Conservation (phyloP, 164 flowering plant genomes). For the Echeveria elegans region DNA sequence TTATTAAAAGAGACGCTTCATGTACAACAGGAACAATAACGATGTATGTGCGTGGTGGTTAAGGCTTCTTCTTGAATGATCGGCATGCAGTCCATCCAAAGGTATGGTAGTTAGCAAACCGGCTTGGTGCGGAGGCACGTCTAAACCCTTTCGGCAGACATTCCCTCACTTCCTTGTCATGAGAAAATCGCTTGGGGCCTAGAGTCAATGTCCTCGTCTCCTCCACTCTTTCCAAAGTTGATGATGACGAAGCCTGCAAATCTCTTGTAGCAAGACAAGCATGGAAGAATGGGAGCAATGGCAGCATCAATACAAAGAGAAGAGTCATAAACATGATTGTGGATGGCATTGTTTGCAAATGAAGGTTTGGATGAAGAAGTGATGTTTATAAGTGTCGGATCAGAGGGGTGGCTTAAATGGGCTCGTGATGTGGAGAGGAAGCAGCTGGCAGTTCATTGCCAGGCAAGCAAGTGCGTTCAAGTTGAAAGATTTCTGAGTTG, state of each 20-base stretch:
- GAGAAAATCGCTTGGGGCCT: constrained; percentile 16
- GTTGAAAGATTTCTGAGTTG: background rate
- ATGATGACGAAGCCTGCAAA: background rate
- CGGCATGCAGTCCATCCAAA: constrained; percentile 23
- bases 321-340: background rate
- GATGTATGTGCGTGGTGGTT: background rate
- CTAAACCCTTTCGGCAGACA: constrained; percentile 66
- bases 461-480: constrained; percentile 7
- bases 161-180: constrained; percentile 22
- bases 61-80: background rate
- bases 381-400: constrained; percentile 6
- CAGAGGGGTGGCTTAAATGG: constrained; percentile 22
- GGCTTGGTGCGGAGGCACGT: constrained; percentile 67
- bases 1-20: too few relatives aligned
- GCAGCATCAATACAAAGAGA: background rate
- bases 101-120: constrained; percentile 41
- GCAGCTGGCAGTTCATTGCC: constrained; percentile 25
- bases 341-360: background rate
- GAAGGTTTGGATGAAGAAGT: constrained; percentile 8
- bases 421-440: constrained; percentile 34
- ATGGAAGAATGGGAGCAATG: background rate
- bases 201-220: constrained; percentile 18
- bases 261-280: background rate
- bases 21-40: background rate
- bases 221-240: background rate